Base-by-base conservation (phyloP, 2,329 filamentous ascomycete genomes). In the Penicillium sp. region DNA sequence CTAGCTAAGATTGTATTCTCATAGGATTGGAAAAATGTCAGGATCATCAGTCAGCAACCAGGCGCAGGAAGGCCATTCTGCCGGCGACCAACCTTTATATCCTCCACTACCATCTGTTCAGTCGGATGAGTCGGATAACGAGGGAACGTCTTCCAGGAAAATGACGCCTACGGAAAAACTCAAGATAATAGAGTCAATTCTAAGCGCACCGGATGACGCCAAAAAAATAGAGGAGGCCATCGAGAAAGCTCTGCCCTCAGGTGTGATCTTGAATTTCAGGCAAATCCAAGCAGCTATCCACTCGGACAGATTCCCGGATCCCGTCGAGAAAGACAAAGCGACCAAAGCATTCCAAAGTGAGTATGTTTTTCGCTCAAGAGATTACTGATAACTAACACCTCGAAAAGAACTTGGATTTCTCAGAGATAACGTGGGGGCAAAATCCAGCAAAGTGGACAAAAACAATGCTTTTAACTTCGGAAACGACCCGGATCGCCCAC, bases 261-360 rank as follows among this genome's bases (percentile, higher is more conserved):
- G 39, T 39, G 14, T 52, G 2, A 52, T 52, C 31, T n/a, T 52
- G 8, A 52, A 52, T 39, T 52, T 52, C 17, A 52, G 49, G 49
- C 2, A 52, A 52, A 52, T 52, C 49, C 31, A 52, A 52, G 49
- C 15, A 11, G 49, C 49, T 39, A 52, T 52, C 4, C 17, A 52
- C n/a, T 25, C 34, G 1, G 17, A 52, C 7, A 52, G 34, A 34
- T 52, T 52, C 17, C 49, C 31, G 20, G 49, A 52, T 20, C 49
- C 49, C 8, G 17, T 52, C 8, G 22, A 49, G 11, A 52, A 38
- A 52, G 49, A 52, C 31, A 22, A 52, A 52, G 49, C 49, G 31
- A 52, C 49, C 14, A 52, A 17, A 39, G 49, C 31, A 52, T 52
- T 52, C 15, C 31, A 52, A 37, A 52, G 49, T 52, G 1, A 52